Percentiles rank a stretch among this genome's conserved stretches.
phyloP scores from a whole-genome alignment of 225 moss, liverwort and hornwort genomes.

The Takakia lepidozioides region DNA sequence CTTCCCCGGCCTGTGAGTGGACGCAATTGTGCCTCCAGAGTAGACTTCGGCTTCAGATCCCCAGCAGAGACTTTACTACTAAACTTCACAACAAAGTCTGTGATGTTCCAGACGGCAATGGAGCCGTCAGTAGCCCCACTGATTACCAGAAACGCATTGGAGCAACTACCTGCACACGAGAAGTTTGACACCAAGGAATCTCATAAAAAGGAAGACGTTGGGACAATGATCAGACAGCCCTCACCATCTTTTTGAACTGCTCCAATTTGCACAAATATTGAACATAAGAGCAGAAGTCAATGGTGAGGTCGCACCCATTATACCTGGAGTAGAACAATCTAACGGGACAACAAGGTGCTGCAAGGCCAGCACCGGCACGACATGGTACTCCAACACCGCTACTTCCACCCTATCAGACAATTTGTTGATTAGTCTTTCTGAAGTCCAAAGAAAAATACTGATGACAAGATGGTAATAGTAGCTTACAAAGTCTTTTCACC shows the following conservation, averaged over 20 bases:
- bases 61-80: constrained; percentile 14
- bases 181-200: too few species aligned
- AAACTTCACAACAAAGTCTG: constrained; percentile 39
- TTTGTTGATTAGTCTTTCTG: too few species aligned
- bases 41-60: constrained; percentile 7
- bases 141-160: constrained; percentile 48
- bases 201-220: too few species aligned
- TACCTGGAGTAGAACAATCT: constrained; percentile 20
- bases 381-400: constrained; percentile 62
- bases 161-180: constrained; percentile 28
- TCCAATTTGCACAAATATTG: too few species aligned
- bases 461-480: too few species aligned
- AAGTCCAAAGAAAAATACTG: too few species aligned
- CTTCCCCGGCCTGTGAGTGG: constrained; percentile 89
- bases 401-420: constrained; percentile 88
- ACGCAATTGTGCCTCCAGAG: constrained; percentile 28
- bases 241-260: too few species aligned
- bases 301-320: too few species aligned
- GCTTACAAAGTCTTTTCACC: too few species aligned
- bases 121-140: constrained; percentile 87
- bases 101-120: constrained; percentile 81
- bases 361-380: constrained; percentile 64
- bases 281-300: too few species aligned
- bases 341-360: constrained; percentile 56
- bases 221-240: too few species aligned